Conservation (phyloP, 2,329 filamentous ascomycete species). For the Atkinsonella texensis region DNA sequence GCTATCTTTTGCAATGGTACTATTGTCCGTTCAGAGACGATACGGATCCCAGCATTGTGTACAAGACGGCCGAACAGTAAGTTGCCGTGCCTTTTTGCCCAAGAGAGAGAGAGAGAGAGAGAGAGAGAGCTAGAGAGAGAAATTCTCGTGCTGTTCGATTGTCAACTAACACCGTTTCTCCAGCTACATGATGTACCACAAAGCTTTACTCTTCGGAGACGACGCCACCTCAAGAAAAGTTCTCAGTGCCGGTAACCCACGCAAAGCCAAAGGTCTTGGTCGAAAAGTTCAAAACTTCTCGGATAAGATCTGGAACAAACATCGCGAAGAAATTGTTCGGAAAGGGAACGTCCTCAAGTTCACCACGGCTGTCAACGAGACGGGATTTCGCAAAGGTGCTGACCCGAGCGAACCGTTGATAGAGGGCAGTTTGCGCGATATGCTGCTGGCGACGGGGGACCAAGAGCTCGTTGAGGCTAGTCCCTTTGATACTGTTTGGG, state of each 20-base stretch:
- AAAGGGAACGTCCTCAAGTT: slow-evolving; percentile 50
- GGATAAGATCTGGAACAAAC: slow-evolving; percentile 34
- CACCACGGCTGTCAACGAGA: slow-evolving; percentile 25
- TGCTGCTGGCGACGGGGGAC: slow-evolving; percentile 45
- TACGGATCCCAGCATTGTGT: slow-evolving; percentile 22
- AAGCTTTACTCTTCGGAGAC: slow-evolving; percentile 38
- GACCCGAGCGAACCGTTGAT: slow-evolving; percentile 12
- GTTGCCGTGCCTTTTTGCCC: neutral
- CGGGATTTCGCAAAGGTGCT: slow-evolving; percentile 13
- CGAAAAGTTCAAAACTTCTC: slow-evolving; percentile 42
- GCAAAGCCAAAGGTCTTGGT: slow-evolving; percentile 40
- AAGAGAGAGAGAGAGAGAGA: no score
- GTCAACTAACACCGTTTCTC: neutral
- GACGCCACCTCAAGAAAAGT: slow-evolving; percentile 31
- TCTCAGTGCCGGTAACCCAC: slow-evolving; percentile 33
- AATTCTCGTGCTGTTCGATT: neutral
- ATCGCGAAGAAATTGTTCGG: slow-evolving; percentile 42
- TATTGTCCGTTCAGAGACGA: slow-evolving; percentile 33
- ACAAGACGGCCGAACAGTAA: slow-evolving; percentile 41
- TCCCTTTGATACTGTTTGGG: slow-evolving; percentile 52
- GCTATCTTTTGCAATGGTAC: slow-evolving; percentile 55
- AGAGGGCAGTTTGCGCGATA: slow-evolving; percentile 29
- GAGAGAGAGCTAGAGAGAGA: no score
- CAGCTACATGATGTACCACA: slow-evolving; percentile 44
- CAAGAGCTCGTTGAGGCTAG: slow-evolving; percentile 50